Base-by-base conservation (phyloP, 371 early-diverging fungal species). In the Mucor velutinosus region DNA sequence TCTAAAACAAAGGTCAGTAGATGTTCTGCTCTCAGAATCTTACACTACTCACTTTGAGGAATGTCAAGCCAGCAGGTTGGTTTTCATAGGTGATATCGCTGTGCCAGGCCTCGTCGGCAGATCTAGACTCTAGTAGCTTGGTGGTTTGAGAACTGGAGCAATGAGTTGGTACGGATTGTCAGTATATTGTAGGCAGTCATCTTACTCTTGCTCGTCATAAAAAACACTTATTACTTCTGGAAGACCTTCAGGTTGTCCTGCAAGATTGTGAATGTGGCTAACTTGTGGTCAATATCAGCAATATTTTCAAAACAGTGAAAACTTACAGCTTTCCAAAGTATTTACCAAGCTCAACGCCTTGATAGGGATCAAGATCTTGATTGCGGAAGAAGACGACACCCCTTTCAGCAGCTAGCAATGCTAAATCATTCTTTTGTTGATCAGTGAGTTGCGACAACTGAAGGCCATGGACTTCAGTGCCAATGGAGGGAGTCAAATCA, bases 331-430 rank as follows among this genome's bases (percentile, higher is more conserved):
- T 67, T 39, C 45, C 86, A 75, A 77, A 85, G 39, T 83, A 76
- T 21, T 71, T 67, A 7, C 84, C 87, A 8, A 89, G 75, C 37
- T 82, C 85, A 37, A 80, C 59, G 33, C 78, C 83, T 67, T 86
- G 78, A 30, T 86, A 76, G 56, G 74, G 66, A 63, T 77, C 78
- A 30, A 87, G 37, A 60, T 86, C 85, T 69, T 89, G 90, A 59
- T 86, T 76, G 11, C 86, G 77, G 69, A 89, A 83, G 63, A 86
- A 88, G 8, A 88, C 90, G 8, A 89, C 88, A 32, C 86, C 87
- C 45, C 90, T 79, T 61, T 86, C 80, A 21, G 87, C 79, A 30
- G 82, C 82, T 43, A 87, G 65, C 17, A 83, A 72, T 19, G 87
- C 86, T 15, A 87, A 69, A 47, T 87, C 87, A 21, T 83, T 79